Evolutionary conservation across 306 rosid species (phyloP).

Genomic region (Dryas octopetala): DNA sequence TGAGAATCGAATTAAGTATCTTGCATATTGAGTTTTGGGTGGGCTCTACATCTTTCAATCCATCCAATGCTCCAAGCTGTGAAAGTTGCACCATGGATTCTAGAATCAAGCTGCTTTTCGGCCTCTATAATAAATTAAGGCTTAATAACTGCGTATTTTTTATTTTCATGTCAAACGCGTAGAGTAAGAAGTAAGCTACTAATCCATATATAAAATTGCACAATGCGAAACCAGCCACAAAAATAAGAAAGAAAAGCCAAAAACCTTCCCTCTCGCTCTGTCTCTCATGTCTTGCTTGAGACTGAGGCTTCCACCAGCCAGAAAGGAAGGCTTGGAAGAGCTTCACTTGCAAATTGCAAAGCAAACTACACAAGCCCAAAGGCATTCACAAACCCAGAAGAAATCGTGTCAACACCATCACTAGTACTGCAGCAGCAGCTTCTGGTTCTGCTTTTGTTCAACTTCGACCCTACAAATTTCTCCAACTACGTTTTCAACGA

Average conservation of each 20-base stretch:
- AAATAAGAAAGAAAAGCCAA: too few species aligned
- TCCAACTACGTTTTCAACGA: conserved; percentile 23
- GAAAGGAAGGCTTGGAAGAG: conserved; percentile 57
- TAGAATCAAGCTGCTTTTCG: too few species aligned
- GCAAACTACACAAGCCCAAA: conserved; percentile 53
- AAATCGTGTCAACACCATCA: conserved; percentile 17
- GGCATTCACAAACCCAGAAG: conserved; percentile 41
- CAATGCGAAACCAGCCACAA: background rate
- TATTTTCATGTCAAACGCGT: background rate
- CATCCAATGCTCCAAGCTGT: background rate
- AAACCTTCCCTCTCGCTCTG: background rate
- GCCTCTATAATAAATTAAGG: background rate
- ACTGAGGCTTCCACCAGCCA: conserved; percentile 50
- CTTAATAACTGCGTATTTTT: background rate
- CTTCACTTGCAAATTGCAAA: conserved; percentile 50
- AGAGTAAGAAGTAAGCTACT: conserved; percentile 21
- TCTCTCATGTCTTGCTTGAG: conserved; percentile 50
- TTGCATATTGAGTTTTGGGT: too few species aligned
- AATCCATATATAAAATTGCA: background rate
- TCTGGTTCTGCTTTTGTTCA: background rate
- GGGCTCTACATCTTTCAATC: background rate
- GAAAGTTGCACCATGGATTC: too few species aligned
- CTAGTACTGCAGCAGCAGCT: background rate
- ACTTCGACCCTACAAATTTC: conserved; percentile 19
- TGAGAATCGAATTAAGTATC: background rate